These are phyloP conservation scores for Choiromyces venosus DNA, from an alignment of 495 filamentous ascomycete genomes.

Conservation along the genomic window DNA sequence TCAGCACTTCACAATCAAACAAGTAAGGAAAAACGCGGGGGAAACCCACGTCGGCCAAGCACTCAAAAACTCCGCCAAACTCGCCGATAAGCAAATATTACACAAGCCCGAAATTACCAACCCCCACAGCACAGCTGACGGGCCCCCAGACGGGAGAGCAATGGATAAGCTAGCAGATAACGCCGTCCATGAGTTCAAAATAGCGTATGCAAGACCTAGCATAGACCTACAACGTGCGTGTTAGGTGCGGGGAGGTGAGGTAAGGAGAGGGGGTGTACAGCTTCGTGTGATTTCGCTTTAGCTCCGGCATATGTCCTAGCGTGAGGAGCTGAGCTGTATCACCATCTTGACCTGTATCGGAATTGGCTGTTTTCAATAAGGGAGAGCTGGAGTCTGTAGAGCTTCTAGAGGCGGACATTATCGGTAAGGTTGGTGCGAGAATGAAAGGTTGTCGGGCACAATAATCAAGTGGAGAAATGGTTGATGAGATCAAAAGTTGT, in stretches of 20 bases:
- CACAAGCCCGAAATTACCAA: conserved; percentile 65
- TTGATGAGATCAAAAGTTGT: neutral
- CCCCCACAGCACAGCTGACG: conserved; percentile 56
- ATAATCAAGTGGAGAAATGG: neutral
- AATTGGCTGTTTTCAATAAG: neutral
- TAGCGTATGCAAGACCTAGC: conserved; percentile 57
- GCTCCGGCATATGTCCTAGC: conserved; percentile 57
- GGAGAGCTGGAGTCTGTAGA: neutral
- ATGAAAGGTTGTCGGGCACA: neutral
- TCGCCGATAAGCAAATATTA: conserved; percentile 65
- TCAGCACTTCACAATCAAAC: neutral
- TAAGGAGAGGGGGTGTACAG: neutral
- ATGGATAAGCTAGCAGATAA: conserved; percentile 53
- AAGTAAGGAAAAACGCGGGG: neutral
- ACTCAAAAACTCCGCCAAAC: conserved; percentile 66
- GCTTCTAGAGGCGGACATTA: neutral
- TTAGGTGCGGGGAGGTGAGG: neutral
- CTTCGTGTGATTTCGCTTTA: conserved; percentile 55
- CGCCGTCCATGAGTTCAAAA: conserved; percentile 58
- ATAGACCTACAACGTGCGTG: conserved; percentile 43
- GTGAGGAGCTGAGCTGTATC: conserved; percentile 53
- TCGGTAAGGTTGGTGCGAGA: neutral
- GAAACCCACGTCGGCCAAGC: conserved; percentile 60
- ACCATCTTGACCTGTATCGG: conserved; percentile 14
- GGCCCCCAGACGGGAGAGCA: conserved; percentile 52